These are phyloP conservation scores for Penicillium oxalicum DNA, from an alignment of 2,329 filamentous ascomycete genomes.

Conservation along the genomic window DNA sequence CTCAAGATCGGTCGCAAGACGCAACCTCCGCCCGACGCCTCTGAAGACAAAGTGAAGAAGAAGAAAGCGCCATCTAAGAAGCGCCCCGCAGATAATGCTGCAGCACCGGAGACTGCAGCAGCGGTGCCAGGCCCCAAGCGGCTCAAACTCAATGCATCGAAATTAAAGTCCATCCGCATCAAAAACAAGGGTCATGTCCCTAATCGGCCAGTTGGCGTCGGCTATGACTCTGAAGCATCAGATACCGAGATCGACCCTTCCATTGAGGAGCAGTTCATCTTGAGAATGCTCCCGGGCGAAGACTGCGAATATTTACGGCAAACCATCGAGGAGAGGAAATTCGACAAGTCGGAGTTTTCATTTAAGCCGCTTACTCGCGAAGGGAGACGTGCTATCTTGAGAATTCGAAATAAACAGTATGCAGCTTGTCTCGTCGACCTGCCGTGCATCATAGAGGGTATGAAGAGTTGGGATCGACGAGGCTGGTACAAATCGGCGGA, in stretches of 20 bases:
- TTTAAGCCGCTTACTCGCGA: constrained; percentile 70
- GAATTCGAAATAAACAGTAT: constrained; percentile 63
- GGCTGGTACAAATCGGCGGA: constrained; percentile 85
- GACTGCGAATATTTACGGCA: constrained; percentile 78
- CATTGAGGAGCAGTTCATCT: constrained; percentile 81
- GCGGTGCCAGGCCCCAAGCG: constrained; percentile 31
- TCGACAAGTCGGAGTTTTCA: constrained; percentile 72
- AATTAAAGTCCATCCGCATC: constrained; percentile 49
- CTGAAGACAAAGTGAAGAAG: constrained; percentile 26
- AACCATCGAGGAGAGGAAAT: constrained; percentile 68
- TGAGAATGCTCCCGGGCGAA: constrained; percentile 80
- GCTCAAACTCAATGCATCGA: constrained; percentile 36
- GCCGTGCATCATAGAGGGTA: constrained; percentile 79
- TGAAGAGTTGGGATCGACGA: constrained; percentile 90
- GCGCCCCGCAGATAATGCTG: constrained; percentile 29
- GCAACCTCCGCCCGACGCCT: constrained; percentile 4
- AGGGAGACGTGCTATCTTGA: constrained; percentile 66
- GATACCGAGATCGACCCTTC: constrained; percentile 82
- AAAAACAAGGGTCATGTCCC: constrained; percentile 64
- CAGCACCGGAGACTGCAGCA: constrained; percentile 20
- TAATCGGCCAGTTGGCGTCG: constrained; percentile 69
- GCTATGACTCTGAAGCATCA: constrained; percentile 93
- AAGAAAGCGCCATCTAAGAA: constrained; percentile 37
- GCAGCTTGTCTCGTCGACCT: constrained; percentile 76
- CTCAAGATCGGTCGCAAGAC: constrained; percentile 37